Conservation (phyloP, 345 rosid genomes). For the Garcia nutans region DNA sequence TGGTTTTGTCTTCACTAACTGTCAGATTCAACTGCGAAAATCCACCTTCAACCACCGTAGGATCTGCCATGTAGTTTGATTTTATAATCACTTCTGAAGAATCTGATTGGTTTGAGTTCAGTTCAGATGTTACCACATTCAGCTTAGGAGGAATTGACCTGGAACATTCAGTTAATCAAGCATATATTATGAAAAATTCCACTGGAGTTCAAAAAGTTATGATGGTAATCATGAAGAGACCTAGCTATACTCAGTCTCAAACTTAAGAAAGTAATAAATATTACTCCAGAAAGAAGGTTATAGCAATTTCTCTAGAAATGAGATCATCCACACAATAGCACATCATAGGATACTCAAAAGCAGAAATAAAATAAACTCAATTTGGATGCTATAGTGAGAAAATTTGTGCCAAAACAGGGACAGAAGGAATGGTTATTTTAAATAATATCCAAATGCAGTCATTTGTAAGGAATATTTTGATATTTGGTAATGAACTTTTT, state of each 20-base stretch:
- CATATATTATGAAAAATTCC: conserved; percentile 16
- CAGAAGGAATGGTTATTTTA: neutral
- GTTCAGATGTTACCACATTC: conserved; percentile 36
- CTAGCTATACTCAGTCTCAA: neutral
- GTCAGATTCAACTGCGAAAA: conserved; percentile 21
- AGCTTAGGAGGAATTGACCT: conserved; percentile 44
- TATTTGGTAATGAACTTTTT: neutral
- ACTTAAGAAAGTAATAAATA: neutral
- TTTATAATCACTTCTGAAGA: conserved; percentile 26
- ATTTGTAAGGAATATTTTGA: neutral
- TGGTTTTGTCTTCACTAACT: conserved; percentile 36
- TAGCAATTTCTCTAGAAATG: too few relatives aligned
- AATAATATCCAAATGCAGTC: neutral
- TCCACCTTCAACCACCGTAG: conserved; percentile 32
- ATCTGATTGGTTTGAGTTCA: conserved; percentile 27
- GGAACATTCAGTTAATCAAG: conserved; percentile 18
- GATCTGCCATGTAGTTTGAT: conserved; percentile 21
- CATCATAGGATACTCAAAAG: neutral
- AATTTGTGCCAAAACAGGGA: neutral
- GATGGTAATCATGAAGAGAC: conserved; percentile 4
- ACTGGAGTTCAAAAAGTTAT: neutral
- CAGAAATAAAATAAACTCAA: neutral
- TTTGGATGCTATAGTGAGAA: neutral
- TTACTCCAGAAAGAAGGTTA: neutral
- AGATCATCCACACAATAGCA: neutral